Percentiles rank a stretch among this genome's conserved stretches.
Evolutionary conservation across 108 stramenopile species (phyloP).

Genomic region (Asterionellopsis glacialis): DNA sequence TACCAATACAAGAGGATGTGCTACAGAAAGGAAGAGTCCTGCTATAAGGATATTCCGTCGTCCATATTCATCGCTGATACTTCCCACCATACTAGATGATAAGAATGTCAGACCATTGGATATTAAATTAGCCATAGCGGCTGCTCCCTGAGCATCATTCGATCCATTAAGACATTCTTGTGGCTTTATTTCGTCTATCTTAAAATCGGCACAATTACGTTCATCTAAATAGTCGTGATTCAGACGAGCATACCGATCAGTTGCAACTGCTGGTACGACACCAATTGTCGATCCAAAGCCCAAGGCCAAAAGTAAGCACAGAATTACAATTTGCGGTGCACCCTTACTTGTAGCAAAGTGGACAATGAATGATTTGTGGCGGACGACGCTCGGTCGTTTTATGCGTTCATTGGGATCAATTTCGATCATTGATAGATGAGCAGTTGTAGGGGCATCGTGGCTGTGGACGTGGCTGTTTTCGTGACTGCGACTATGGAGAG

Average conservation of each 20-base stretch:
- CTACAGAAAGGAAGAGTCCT: conserved; percentile 28
- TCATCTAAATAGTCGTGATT: conserved; percentile 50
- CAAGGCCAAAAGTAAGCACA: conserved; percentile 62
- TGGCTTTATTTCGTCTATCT: conserved; percentile 22
- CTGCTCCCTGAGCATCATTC: conserved; percentile 43
- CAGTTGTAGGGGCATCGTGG: too few species aligned
- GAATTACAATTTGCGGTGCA: conserved; percentile 65
- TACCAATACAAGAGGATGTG: conserved; percentile 33
- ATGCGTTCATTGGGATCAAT: conserved; percentile 5
- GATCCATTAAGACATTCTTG: conserved; percentile 37
- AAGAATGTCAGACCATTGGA: conserved; percentile 33
- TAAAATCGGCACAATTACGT: conserved; percentile 16
- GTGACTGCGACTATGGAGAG: too few species aligned
- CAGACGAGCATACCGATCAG: conserved; percentile 78
- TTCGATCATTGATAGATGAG: not conserved
- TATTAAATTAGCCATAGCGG: conserved; percentile 33
- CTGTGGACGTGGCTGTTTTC: too few species aligned
- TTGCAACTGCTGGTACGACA: conserved; percentile 73
- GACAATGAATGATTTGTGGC: conserved; percentile 28
- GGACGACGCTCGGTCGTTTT: not conserved
- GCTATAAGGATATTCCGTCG: conserved; percentile 37
- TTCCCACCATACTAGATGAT: conserved; percentile 42
- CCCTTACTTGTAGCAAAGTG: conserved; percentile 50
- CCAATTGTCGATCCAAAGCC: conserved; percentile 73
- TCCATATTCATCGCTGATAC: conserved; percentile 50